Evolutionary conservation across 164 flowering plant species (phyloP).

Genomic region (Macadamia integrifolia): DNA sequence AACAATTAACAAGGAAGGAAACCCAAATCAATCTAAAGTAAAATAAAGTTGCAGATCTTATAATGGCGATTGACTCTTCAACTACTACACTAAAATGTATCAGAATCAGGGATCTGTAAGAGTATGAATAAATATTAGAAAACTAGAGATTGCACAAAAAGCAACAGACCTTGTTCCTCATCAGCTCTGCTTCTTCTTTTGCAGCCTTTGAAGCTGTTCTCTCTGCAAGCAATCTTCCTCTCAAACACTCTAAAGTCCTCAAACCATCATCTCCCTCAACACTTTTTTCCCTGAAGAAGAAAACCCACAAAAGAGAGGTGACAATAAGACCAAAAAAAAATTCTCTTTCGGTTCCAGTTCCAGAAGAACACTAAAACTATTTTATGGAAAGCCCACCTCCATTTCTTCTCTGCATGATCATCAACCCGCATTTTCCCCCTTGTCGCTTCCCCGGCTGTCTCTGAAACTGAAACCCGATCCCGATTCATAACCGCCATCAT

Average conservation of each 20-base stretch:
- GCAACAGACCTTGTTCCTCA: constrained; percentile 48
- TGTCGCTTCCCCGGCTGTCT: constrained; percentile 1
- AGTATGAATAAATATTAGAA: no score
- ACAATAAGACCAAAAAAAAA: background rate
- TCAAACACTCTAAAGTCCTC: constrained; percentile 69
- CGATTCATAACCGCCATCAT: background rate
- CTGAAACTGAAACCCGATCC: constrained; percentile 4
- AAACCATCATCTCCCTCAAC: constrained; percentile 42
- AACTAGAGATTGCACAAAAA: background rate
- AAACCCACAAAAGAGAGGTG: constrained; percentile 7
- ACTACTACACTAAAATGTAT: no score
- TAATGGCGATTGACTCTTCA: no score
- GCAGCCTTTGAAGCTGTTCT: constrained; percentile 67
- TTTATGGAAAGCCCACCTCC: constrained; percentile 33
- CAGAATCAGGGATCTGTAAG: no score
- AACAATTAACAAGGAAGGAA: background rate
- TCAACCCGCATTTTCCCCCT: constrained; percentile 14
- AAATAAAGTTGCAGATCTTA: background rate
- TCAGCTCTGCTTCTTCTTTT: constrained; percentile 45
- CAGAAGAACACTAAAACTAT: background rate
- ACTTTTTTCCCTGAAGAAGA: constrained; percentile 34
- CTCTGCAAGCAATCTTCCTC: constrained; percentile 83
- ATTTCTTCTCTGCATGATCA: constrained; percentile 21
- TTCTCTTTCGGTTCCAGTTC: background rate
- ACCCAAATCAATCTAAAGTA: background rate